Evolutionary conservation across 768 basidiomycete genomes (phyloP), one percentile per base, ranked within the genome.

Genomic region (Chalciporus sphaerocephalus): DNA sequence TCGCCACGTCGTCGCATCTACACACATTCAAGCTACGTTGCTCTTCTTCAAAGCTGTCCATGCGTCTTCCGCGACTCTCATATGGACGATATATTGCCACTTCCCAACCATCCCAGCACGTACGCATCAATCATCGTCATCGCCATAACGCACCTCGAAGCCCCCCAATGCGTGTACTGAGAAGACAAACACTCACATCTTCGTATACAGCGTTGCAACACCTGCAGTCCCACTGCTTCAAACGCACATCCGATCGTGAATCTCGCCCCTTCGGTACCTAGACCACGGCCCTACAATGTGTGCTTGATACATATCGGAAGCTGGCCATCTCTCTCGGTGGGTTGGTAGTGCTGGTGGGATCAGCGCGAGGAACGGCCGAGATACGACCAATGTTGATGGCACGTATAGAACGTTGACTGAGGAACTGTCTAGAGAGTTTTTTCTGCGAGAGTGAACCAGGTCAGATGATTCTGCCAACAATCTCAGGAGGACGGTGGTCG

Each of bases 231-330:
- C 17, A 73, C 43, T 18, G 59, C 53, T 24, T 49, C 52, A 37
- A 74, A 72, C 2, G 59, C 62, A 47, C 71, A 51, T 36, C 66
- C 64, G 3, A 69, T 57, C 22, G 68, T 56, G 51, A 68, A 74
- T 8, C 43, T 54, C 22, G 60, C 55, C 6, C 64, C 57, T 40
- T 71, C 69, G 37, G 55, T 61, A 13, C 66, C 69, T 34, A 65
- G 70, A 2, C 69, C 70, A 24, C 61, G 62, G 3, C 58, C 54
- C 65, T 65, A 68, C 28, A 61, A 62, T 23, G 54, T 32, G 6
- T 44, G 34, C 12, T 25, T 41, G 11, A 68, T 15, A 11, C 52
- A 52, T 38, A 65, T 60, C 9, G 55, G 51, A 28, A 64, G 53
- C 10, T 51, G 36, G 34, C 57, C 61, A 50, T 63, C 52, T 51